Evolutionary conservation across 2,329 filamentous ascomycete genomes (phyloP), one percentile per base, ranked within the genome.

Genomic region (Eutypa lata): DNA sequence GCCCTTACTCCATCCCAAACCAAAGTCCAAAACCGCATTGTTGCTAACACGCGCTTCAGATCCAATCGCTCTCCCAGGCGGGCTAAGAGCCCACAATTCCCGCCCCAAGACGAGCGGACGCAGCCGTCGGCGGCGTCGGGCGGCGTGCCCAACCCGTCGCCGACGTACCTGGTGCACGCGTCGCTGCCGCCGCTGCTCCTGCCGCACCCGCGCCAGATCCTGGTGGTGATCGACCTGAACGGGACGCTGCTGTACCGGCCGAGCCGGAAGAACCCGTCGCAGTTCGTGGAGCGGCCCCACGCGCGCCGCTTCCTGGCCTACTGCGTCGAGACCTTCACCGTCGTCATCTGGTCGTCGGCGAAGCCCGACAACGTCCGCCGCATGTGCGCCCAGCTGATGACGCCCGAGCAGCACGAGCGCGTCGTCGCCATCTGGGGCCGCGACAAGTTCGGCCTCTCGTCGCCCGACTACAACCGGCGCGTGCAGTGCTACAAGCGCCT

Each of bases 311-410:
- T 99, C 69, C 73, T 97, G 3, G 65, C 78, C 26, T 90, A 91
- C 68, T 82, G 92, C 59, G 79, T 96, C 60, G 72, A 81, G 13
- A 85, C 86, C 53, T 93, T 95, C 74, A 76, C 78, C 49, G 87
- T 96, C 28, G 90, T 91, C 73, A 83, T 97, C 53, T 99, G 93
- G 91, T 96, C 93, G 1, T 96, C 90, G 7, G 91, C 93, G 0
- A 82, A 79, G 19, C 86, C 86, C 0, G 70, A 80, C 1, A 97
- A 94, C 58, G 90, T 96, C 14, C 59, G 71, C 8, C 73, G 72
- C 35, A 89, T 96, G 77, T 83, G 90, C 56, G 71, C 74, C 2
- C 73, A 82, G 47, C 78, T 96, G 0, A 78, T 96, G 53, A 74
- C 77, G 0, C 68, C 72, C 0, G 65, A 77, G 1, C 78, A 88